Evolutionary conservation across 164 flowering plant genomes (phyloP), one percentile per base, ranked within the genome.

Genomic region (Nymphaea thermarum): DNA sequence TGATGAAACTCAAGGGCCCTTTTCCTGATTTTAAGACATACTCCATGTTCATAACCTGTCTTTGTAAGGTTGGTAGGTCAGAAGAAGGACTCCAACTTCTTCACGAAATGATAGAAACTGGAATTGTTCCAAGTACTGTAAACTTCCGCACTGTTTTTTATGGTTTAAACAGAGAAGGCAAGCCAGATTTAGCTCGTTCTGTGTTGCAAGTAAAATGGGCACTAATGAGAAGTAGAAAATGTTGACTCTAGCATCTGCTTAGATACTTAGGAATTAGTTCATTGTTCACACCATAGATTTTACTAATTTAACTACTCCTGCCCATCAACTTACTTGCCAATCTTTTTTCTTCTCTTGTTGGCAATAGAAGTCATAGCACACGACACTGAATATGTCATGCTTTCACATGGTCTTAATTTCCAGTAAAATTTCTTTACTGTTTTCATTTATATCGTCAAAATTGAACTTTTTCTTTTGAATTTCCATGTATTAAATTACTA

Each of bases 141-240:
- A 89, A 91, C 70, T 93, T 85, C 63, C 71, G 82, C 62, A 81
- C 84, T 2, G 86, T 93, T 17, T 76, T 82, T 62, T 78, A 66
- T 77, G 97, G 98, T 25, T 69, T 93, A 51, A 93, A 93, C 69
- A 82, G 90, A 78, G 96, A 91, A 79, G 97, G 94, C 5, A 93
- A 90, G 73, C 89, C 73, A 10, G 76, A 80, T 70, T 79, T 93
- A 71, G 91, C 98, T 4, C 77, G 61, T 1, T 69, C 71, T 72
- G 90, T 90, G 44, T 43, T 81, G 62, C 83, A 79, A 45, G 76
- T 70, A 42, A 92, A 92, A 75, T 74, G 69, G 70, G 83, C 73
- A 66, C 73, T 87, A 43, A 73, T 10, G 66, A 72, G 69, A 47
- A 73, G 71, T 71, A 80, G 91, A 63, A 81, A 75, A 76, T 77